Conservation (phyloP, 2,329 filamentous ascomycete species). For the Cercospora beticola region DNA sequence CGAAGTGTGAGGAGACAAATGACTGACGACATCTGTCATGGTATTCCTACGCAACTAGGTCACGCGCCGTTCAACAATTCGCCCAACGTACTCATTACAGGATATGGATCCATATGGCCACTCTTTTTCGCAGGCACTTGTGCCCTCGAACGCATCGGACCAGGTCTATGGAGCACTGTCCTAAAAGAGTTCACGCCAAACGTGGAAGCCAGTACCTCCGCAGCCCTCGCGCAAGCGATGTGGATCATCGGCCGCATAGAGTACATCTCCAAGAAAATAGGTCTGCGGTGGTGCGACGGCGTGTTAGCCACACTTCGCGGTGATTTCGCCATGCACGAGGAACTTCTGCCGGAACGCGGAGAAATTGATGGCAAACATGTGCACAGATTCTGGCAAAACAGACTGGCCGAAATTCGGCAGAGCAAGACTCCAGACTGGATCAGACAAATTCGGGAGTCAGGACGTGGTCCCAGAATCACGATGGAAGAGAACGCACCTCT, state of each 20-base stretch:
- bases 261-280: slow-evolving; percentile 32
- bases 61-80: slow-evolving; percentile 31
- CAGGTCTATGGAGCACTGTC: slow-evolving; percentile 12
- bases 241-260: slow-evolving; percentile 37
- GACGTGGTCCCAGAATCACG: slow-evolving; percentile 18
- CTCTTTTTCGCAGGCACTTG: slow-evolving; percentile 38
- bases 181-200: slow-evolving; percentile 11
- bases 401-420: slow-evolving; percentile 11
- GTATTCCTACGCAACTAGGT: slow-evolving; percentile 31
- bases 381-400: slow-evolving; percentile 10
- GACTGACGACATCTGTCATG: slow-evolving; percentile 36
- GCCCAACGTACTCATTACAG: slow-evolving; percentile 31
- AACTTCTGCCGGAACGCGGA: slow-evolving; percentile 17
- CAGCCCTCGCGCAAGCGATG: slow-evolving; percentile 30
- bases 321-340: slow-evolving; percentile 30
- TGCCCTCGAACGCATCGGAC: slow-evolving; percentile 33
- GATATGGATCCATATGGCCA: slow-evolving; percentile 36
- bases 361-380: slow-evolving; percentile 1
- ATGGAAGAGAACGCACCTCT: slow-evolving; percentile 20
- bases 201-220: slow-evolving; percentile 21
- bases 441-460: slow-evolving; percentile 17
- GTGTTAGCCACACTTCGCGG: slow-evolving; percentile 33
- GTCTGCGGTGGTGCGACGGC: slow-evolving; percentile 35
- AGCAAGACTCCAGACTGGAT: slow-evolving; percentile 17
- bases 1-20: slow-evolving; percentile 32